These are phyloP conservation scores for Dalbergia oliveri DNA, from an alignment of 306 rosid genomes.

Conservation along the genomic window DNA sequence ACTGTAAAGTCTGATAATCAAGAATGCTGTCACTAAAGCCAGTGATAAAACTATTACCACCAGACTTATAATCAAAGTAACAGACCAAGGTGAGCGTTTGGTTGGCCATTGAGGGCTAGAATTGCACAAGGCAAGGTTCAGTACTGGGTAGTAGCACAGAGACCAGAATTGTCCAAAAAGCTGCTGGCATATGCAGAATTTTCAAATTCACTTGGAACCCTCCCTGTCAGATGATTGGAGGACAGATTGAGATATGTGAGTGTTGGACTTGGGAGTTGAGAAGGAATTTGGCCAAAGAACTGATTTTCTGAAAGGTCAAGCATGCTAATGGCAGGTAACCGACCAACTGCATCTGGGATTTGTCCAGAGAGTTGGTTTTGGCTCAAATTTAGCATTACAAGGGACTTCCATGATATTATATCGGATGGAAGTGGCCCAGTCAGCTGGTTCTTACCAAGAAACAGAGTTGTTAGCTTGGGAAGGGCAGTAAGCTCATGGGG, in stretches of 20 bases:
- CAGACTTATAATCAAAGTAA: conserved; percentile 56
- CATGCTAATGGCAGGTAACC: conserved; percentile 41
- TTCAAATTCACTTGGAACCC: conserved; percentile 51
- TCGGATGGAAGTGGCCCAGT: conserved; percentile 49
- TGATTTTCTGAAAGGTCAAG: conserved; percentile 68
- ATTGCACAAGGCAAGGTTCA: conserved; percentile 50
- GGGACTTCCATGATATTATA: conserved; percentile 49
- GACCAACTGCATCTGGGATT: conserved; percentile 52
- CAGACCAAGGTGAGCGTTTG: conserved; percentile 46
- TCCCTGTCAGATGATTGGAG: conserved; percentile 55
- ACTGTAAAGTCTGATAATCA: conserved; percentile 29
- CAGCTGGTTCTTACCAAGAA: conserved; percentile 55
- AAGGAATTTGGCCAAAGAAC: conserved; percentile 64
- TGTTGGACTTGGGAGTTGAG: background rate
- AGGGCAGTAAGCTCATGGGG: conserved; percentile 61
- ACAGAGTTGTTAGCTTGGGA: conserved; percentile 37
- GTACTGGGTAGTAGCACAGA: conserved; percentile 47
- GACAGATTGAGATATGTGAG: conserved; percentile 35
- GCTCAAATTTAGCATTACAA: conserved; percentile 47
- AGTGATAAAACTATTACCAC: conserved; percentile 9
- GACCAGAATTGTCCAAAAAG: conserved; percentile 68
- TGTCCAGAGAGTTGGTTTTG: conserved; percentile 56
- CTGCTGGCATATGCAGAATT: conserved; percentile 44
- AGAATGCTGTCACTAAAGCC: conserved; percentile 22
- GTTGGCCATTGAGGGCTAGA: conserved; percentile 23